Percentiles rank a stretch among this genome's conserved stretches.
Conservation (phyloP, 768 basidiomycete genomes). For the Kwoniella sp. region DNA sequence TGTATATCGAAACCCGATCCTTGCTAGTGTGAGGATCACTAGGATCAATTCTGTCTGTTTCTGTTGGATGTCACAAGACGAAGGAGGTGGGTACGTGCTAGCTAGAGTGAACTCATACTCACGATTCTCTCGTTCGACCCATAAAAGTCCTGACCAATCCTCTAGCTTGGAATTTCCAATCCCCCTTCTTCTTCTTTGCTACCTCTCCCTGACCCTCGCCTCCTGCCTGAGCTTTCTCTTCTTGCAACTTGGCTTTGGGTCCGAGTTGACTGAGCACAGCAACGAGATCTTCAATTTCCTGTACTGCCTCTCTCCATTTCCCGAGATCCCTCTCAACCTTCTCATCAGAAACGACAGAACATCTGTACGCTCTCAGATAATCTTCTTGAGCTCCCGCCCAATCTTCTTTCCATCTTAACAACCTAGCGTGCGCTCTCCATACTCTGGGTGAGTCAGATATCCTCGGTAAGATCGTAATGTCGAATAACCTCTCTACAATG, state of each 20-base stretch:
- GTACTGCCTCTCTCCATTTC: conserved; percentile 73
- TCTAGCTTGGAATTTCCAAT: conserved; percentile 82
- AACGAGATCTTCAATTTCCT: conserved; percentile 79
- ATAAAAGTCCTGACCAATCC: conserved; percentile 87
- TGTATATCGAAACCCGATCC: no score
- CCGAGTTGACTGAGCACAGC: conserved; percentile 82
- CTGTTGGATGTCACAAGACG: no score
- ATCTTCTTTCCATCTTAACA: conserved; percentile 70
- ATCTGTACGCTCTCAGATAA: conserved; percentile 81
- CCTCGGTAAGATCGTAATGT: conserved; percentile 75
- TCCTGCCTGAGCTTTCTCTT: conserved; percentile 40
- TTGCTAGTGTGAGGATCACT: no score
- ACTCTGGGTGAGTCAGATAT: conserved; percentile 71
- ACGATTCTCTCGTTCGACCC: conserved; percentile 72
- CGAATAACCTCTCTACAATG: conserved; percentile 73
- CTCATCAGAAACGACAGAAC: conserved; percentile 64
- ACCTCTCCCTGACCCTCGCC: conserved; percentile 27
- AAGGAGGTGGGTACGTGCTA: no score
- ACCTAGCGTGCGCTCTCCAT: conserved; percentile 78
- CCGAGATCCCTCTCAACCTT: conserved; percentile 68
- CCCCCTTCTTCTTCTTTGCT: conserved; percentile 59
- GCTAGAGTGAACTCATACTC: conserved; percentile 41
- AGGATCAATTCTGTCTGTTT: no score
- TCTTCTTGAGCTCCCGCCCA: conserved; percentile 80
- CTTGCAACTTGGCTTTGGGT: conserved; percentile 56